Evolutionary conservation across 768 basidiomycete species (phyloP).

Genomic region (Kwoniella heveanensis): DNA sequence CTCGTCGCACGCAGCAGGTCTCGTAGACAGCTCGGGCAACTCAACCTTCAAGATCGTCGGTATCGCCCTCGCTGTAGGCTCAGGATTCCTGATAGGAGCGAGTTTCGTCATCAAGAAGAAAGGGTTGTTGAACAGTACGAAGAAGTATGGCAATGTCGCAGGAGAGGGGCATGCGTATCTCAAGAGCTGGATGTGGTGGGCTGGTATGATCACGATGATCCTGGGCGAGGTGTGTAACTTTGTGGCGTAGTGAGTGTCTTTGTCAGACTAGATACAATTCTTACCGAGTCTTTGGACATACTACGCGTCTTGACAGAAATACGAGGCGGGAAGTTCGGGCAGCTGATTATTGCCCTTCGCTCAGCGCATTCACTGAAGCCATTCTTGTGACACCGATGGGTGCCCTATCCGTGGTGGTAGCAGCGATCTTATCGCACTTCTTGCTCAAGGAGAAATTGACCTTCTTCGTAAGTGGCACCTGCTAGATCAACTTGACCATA

Average conservation of each 20-base stretch:
- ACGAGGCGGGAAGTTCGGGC: too few relatives aligned
- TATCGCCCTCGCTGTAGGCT: conserved; percentile 59
- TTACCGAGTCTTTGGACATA: too few relatives aligned
- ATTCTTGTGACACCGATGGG: conserved; percentile 96
- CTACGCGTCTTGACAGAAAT: too few relatives aligned
- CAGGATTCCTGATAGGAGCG: conserved; percentile 82
- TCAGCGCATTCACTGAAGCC: conserved; percentile 87
- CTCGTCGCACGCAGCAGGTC: conserved; percentile 27
- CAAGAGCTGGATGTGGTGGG: conserved; percentile 91
- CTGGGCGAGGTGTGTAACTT: conserved; percentile 62
- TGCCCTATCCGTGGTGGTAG: conserved; percentile 92
- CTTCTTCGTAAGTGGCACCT: conserved; percentile 71
- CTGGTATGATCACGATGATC: conserved; percentile 94
- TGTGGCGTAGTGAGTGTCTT: conserved; percentile 51
- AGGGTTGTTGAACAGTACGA: conserved; percentile 65
- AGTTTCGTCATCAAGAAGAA: conserved; percentile 99
- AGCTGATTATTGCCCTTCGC: conserved; percentile 54
- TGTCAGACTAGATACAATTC: too few relatives aligned
- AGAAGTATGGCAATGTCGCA: conserved; percentile 58
- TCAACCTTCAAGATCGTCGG: conserved; percentile 58
- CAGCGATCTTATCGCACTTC: conserved; percentile 85
- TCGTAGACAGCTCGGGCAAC: conserved; percentile 32
- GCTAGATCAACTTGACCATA: too few relatives aligned
- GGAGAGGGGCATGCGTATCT: conserved; percentile 92
- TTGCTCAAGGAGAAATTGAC: conserved; percentile 90